Conservation (phyloP, 768 basidiomycete genomes). For the Paxillus rubicundulus region DNA sequence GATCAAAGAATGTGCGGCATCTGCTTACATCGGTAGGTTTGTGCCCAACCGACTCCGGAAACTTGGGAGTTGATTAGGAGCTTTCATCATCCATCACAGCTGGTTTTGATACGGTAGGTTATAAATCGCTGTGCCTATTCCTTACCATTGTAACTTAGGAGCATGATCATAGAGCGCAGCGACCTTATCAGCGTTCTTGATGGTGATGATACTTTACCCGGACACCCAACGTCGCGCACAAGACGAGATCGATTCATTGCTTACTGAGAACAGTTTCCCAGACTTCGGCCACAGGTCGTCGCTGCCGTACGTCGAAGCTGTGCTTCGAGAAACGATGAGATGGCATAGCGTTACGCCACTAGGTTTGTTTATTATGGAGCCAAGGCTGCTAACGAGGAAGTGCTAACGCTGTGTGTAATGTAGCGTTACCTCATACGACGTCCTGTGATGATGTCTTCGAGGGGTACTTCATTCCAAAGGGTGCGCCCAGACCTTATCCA, state of each 20-base stretch:
- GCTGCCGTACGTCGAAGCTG: conserved; percentile 28
- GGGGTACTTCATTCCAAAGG: conserved; percentile 40
- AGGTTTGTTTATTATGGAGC: conserved; percentile 17
- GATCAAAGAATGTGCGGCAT: conserved; percentile 29
- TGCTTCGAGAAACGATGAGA: conserved; percentile 32
- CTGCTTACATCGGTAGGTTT: conserved; percentile 29
- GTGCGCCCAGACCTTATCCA: conserved; percentile 14
- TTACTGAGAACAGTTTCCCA: conserved; percentile 14
- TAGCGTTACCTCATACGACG: conserved; percentile 30
- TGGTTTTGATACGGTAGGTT: conserved; percentile 27
- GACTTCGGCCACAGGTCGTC: conserved; percentile 26
- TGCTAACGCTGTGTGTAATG: conserved; percentile 5
- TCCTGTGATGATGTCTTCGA: conserved; percentile 43
- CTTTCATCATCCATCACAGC: conserved; percentile 10
- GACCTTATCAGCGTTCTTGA: conserved; percentile 23
- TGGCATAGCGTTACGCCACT: conserved; percentile 32
- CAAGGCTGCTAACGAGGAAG: background rate
- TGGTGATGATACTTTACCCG: conserved; percentile 31
- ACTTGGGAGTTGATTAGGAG: background rate
- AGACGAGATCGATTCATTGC: conserved; percentile 27
- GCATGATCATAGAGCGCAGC: conserved; percentile 17
- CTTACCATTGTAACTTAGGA: background rate
- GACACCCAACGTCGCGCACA: conserved; percentile 31
- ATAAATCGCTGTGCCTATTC: background rate
- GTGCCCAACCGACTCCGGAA: background rate